Conservation (phyloP, 371 early-diverging fungal genomes). For the Quaeritorhiza haematococci region DNA sequence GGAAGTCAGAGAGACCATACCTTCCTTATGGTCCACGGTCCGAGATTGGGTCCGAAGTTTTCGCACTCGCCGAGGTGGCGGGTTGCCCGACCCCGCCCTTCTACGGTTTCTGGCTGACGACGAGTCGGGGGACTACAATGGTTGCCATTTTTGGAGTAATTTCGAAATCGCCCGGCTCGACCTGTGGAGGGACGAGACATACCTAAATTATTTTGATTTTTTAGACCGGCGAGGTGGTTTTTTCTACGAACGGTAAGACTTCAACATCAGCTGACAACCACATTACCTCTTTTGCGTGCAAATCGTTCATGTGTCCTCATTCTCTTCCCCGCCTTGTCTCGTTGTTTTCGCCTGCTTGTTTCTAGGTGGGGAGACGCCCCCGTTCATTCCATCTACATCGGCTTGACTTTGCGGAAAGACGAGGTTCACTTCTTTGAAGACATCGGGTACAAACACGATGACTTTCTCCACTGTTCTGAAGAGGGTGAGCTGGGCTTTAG, state of each 20-base stretch:
- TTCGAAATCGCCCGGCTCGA: conserved; percentile 91
- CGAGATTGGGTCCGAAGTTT: conserved; percentile 8
- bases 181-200: conserved; percentile 67
- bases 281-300: neutral
- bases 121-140: conserved; percentile 44
- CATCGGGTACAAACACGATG: conserved; percentile 70
- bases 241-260: conserved; percentile 73
- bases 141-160: conserved; percentile 95
- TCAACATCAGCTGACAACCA: neutral
- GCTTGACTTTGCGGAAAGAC: conserved; percentile 56
- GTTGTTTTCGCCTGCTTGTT: neutral
- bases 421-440: conserved; percentile 87
- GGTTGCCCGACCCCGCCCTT: neutral
- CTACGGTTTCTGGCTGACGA: conserved; percentile 5
- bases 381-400: conserved; percentile 79
- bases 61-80: neutral
- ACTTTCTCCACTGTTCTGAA: conserved; percentile 62
- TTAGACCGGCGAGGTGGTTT: conserved; percentile 85
- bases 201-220: conserved; percentile 71
- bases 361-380: conserved; percentile 93
- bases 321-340: neutral
- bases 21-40: conserved; percentile 71
- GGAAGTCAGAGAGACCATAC: conserved; percentile 77
- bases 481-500: conserved; percentile 14
- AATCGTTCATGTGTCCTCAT: neutral